Evolutionary conservation across 2,329 filamentous ascomycete species (phyloP), one percentile per base, ranked within the genome.

Genomic region (Ascocoryne sarcoides): DNA sequence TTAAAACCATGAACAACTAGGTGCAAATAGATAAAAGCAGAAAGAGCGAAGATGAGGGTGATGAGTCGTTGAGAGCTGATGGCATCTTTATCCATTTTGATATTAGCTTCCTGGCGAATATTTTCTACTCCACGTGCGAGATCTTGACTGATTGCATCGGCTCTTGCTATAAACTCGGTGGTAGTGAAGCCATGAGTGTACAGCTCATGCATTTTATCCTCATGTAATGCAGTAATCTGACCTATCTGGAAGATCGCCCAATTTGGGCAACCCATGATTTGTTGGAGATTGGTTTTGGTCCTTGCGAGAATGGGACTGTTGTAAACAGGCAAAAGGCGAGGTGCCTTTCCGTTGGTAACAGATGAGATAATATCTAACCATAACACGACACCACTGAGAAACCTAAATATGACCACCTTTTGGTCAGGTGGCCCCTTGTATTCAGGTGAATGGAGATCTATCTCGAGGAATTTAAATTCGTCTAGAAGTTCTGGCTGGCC

Each of bases 201-300:
- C 35, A 62, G 65, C 45, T 65, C 64, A 16, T 66, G 58, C 48
- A 68, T 68, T 58, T 78, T 80, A 68, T 71, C 76, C 1, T 67
- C 63, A 38, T 74, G 67, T 5, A 82, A 62, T 1, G 64, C 56
- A 10, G 74, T 62, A 33, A 76, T 68, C 15, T 74, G 67, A 10
- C 68, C 69, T 31, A 82, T 65, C n/a, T 67, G 60, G 32, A 71
- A 58, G 34, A 80, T 49, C 1, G 68, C 67, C 71, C 73, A 75
- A 54, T 78, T 79, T 32, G 73, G 62, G 43, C 74, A 64, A 2
- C 76, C 76, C 31, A 74, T 58, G 36, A 75, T 69, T 21, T 70
- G 65, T 36, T 71, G 66, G 39, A 79, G 44, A 28, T 49, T 48
- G 4, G 42, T 49, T 7, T 12, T 12, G 23, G 23, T 7, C 7